These are phyloP conservation scores for Scenedesmus sp. DNA, from an alignment of 163 green algal species.

Conservation along the genomic window DNA sequence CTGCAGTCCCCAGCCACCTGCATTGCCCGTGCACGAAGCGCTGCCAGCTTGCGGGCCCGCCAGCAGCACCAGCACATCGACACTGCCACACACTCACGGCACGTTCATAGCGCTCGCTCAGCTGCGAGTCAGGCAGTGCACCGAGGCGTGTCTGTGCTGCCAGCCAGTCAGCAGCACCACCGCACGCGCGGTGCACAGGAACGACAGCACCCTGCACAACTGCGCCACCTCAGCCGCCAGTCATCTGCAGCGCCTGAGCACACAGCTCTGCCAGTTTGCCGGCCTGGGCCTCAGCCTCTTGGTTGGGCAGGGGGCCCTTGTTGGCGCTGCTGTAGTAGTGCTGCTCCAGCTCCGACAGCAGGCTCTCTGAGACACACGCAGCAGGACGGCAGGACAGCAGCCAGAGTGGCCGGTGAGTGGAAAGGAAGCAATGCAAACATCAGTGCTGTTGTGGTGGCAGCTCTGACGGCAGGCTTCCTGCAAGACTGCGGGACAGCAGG, in stretches of 20 bases:
- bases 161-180: too few relatives aligned
- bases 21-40: neutral
- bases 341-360: conserved; percentile 42
- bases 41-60: neutral
- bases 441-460: too few relatives aligned
- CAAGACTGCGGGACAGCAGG: neutral
- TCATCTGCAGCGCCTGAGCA: conserved; percentile 41
- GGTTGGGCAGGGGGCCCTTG: conserved; percentile 33
- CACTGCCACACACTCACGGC: too few relatives aligned
- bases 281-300: neutral
- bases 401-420: too few relatives aligned
- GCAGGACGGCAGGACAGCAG: neutral
- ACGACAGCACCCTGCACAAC: too few relatives aligned
- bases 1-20: too few relatives aligned
- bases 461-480: too few relatives aligned
- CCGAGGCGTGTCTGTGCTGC: too few relatives aligned
- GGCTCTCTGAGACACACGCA: neutral
- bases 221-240: neutral
- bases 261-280: conserved; percentile 43
- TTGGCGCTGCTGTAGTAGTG: conserved; percentile 52
- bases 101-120: too few relatives aligned
- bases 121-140: neutral
- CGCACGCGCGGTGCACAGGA: too few relatives aligned
- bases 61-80: too few relatives aligned
- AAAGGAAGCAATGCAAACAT: too few relatives aligned